Percentiles rank a stretch among this genome's conserved stretches.
Evolutionary conservation across 2,329 filamentous ascomycete species (phyloP).

Genomic region (Biscogniauxia sp.): DNA sequence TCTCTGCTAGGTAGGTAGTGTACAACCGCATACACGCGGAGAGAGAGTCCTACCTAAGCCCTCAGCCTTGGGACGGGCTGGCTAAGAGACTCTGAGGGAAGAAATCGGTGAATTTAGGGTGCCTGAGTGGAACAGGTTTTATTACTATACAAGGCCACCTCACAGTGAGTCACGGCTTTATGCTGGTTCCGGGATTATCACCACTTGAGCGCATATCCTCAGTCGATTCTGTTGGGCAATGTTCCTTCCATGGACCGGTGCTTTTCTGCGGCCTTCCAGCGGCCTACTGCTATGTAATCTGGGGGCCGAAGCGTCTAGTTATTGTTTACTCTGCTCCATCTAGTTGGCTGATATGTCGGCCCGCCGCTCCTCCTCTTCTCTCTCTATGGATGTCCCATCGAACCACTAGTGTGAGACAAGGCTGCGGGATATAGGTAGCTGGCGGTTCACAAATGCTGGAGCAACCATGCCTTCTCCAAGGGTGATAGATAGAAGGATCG

Average conservation of each 20-base stretch:
- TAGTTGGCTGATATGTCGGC: neutral
- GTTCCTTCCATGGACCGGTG: neutral
- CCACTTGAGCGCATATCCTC: neutral
- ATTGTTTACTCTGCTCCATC: neutral
- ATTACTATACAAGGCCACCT: conserved; percentile 8
- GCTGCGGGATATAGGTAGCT: neutral
- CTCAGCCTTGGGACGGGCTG: neutral
- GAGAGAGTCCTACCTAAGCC: neutral
- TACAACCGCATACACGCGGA: no score
- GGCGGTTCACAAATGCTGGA: conserved; percentile 6
- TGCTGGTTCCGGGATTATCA: neutral
- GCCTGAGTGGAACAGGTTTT: conserved; percentile 11
- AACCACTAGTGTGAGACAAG: neutral
- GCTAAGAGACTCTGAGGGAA: neutral
- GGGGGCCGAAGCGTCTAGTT: neutral
- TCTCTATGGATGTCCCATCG: neutral
- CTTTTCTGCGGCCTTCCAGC: neutral
- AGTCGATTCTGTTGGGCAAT: neutral
- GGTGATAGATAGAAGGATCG: conserved; percentile 5
- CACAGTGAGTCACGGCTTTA: conserved; percentile 15
- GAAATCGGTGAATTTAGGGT: neutral
- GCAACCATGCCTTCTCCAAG: neutral
- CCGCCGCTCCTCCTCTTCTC: neutral
- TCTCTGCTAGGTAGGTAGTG: neutral
- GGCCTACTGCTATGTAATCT: neutral